A percentile compares a stretch with the other conserved stretches of the same genome.
These are phyloP conservation scores for Blastocladiella britannica DNA, from an alignment of 192 early-diverging fungal species.

Conservation along the genomic window DNA sequence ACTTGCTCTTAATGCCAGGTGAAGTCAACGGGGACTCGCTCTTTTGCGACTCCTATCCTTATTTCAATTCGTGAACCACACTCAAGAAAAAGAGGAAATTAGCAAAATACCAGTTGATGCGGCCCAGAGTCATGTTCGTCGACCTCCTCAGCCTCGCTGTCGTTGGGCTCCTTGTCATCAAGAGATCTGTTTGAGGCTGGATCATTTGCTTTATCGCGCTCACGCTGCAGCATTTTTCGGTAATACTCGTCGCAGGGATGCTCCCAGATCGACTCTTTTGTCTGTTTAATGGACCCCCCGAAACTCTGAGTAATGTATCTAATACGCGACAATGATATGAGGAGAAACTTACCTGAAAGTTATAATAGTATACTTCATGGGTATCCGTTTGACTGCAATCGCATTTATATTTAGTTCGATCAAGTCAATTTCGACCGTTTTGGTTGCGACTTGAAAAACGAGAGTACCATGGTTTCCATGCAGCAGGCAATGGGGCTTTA, in stretches of 20 bases:
- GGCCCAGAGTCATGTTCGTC: background rate
- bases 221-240: constrained; percentile 26
- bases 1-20: no score
- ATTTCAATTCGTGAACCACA: no score
- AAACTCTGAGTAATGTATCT: no score
- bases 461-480: constrained; percentile 42
- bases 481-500: constrained; percentile 34
- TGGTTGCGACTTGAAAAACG: constrained; percentile 1
- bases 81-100: background rate
- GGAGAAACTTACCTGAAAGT: constrained; percentile 23
- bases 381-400: constrained; percentile 33
- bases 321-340: constrained; percentile 4
- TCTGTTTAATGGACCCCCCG: no score
- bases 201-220: constrained; percentile 30
- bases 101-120: background rate
- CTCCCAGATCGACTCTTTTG: constrained; percentile 41
- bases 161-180: no score
- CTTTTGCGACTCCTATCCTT: no score
- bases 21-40: no score
- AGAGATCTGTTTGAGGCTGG: background rate
- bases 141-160: no score
- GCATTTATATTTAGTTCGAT: background rate
- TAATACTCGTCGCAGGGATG: constrained; percentile 46
- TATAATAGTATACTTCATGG: constrained; percentile 41
- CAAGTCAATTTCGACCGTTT: constrained; percentile 3